These are phyloP conservation scores for Melampsora allii-populina DNA, from an alignment of 1,284 basidiomycete genomes.

Conservation along the genomic window DNA sequence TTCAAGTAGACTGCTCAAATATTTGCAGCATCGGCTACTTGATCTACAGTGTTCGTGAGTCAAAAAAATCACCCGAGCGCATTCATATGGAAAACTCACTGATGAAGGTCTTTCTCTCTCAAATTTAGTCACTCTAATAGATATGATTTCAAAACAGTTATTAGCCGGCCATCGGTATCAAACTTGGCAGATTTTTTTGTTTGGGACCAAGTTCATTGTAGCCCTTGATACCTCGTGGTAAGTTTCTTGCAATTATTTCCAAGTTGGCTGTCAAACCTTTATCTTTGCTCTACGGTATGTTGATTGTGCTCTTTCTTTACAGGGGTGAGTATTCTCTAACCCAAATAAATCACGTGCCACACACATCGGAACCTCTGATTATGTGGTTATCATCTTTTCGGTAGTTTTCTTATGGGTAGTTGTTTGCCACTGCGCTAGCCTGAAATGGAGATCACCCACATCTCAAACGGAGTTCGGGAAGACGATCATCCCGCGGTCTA, in stretches of 20 bases:
- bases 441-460: not conserved
- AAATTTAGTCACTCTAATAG: not conserved
- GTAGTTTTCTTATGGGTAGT: not conserved
- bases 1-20: slow-evolving; percentile 2
- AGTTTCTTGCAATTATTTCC: not conserved
- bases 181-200: not conserved
- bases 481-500: not conserved
- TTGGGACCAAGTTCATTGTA: slow-evolving; percentile 4
- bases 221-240: slow-evolving; percentile 6
- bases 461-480: not conserved
- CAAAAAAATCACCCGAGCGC: not conserved
- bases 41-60: not conserved
- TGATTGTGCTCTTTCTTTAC: not conserved
- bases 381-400: not conserved
- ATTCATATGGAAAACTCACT: not conserved
- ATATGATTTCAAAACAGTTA: not conserved
- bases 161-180: not conserved
- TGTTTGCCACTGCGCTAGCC: not conserved
- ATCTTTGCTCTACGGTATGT: not conserved
- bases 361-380: too few species aligned
- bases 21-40: not conserved
- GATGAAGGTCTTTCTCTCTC: not conserved
- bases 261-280: not conserved
- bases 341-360: not conserved
- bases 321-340: not conserved